Percentiles rank a stretch among this genome's conserved stretches.
Evolutionary conservation across 345 rosid species (phyloP).

Genomic region (Gynandropsis gynandra): DNA sequence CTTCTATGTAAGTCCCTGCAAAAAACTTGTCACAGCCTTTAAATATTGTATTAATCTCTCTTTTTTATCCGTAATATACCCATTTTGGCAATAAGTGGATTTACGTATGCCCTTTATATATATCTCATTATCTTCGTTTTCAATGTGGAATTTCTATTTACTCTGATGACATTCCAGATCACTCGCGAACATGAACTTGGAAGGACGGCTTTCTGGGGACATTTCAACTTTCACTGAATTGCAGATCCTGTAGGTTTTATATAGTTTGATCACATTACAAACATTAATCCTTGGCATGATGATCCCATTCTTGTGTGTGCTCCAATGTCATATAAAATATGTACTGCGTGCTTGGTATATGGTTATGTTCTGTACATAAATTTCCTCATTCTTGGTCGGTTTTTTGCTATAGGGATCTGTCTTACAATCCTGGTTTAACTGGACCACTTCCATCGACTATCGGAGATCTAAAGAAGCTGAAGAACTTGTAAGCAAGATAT

Average conservation of each 20-base stretch:
- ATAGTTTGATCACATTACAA: background rate
- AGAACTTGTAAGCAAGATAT: constrained; percentile 48
- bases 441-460: constrained; percentile 67
- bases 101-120: too few relatives aligned
- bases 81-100: too few relatives aligned
- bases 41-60: too few relatives aligned
- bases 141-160: too few relatives aligned
- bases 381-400: constrained; percentile 13
- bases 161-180: constrained; percentile 38
- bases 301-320: too few relatives aligned
- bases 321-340: too few relatives aligned
- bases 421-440: constrained; percentile 45
- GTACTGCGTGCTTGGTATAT: too few relatives aligned
- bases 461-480: constrained; percentile 48
- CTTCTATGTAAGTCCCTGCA: constrained; percentile 40
- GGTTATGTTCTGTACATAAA: background rate
- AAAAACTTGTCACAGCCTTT: background rate
- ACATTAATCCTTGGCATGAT: too few relatives aligned
- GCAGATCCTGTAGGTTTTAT: constrained; percentile 47
- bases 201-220: constrained; percentile 52
- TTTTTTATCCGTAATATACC: too few relatives aligned
- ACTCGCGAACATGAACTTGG: constrained; percentile 45
- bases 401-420: constrained; percentile 61
- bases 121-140: too few relatives aligned
- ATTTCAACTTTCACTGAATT: constrained; percentile 48